Percentiles rank a stretch among this genome's conserved stretches.
These are phyloP conservation scores for Penicillium pulvis DNA, from an alignment of 495 filamentous ascomycete genomes.

Conservation along the genomic window DNA sequence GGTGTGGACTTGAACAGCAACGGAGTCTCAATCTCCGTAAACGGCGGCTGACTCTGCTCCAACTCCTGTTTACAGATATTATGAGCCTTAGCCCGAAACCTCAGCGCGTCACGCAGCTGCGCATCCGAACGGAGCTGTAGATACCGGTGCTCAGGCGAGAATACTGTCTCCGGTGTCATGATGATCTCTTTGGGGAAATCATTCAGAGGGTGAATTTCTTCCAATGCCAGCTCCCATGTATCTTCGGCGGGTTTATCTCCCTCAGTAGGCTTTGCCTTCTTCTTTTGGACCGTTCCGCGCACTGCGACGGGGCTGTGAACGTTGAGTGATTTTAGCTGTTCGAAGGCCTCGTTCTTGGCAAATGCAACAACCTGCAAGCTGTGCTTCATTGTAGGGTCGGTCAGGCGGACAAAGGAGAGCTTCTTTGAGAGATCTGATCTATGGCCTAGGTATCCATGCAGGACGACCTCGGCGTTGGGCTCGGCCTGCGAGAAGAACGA, in stretches of 20 bases:
- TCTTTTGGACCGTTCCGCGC: constrained; percentile 49
- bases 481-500: constrained; percentile 42
- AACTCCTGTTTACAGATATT: constrained; percentile 56
- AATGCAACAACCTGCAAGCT: constrained; percentile 57
- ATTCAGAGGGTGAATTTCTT: constrained; percentile 70
- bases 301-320: constrained; percentile 56
- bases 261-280: constrained; percentile 34
- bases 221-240: constrained; percentile 61
- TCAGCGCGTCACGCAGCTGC: constrained; percentile 61
- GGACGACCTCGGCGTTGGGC: constrained; percentile 53
- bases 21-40: constrained; percentile 87
- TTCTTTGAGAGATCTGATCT: constrained; percentile 64
- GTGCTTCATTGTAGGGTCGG: constrained; percentile 48
- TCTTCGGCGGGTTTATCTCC: constrained; percentile 30
- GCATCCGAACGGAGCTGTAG: constrained; percentile 77
- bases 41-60: constrained; percentile 44
- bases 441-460: constrained; percentile 73
- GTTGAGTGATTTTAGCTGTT: constrained; percentile 48
- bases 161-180: constrained; percentile 67
- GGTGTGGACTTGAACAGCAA: constrained; percentile 96
- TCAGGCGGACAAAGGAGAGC: constrained; percentile 68
- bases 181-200: constrained; percentile 75
- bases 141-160: constrained; percentile 73
- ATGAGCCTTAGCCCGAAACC: constrained; percentile 56
- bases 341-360: constrained; percentile 43